Evolutionary conservation across 768 basidiomycete species (phyloP).

Genomic region (Tylopilus felleus): DNA sequence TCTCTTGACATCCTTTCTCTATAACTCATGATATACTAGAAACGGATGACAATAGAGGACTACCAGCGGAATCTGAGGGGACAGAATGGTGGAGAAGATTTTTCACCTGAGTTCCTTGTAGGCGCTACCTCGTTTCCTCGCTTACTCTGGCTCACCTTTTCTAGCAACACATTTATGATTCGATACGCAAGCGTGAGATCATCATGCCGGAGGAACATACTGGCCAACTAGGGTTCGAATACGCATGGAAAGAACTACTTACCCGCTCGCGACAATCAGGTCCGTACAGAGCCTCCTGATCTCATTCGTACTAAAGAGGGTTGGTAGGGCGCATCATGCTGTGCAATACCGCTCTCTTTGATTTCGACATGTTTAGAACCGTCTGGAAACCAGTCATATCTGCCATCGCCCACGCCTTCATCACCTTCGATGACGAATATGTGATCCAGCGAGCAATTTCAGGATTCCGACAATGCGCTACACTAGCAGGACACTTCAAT

Average conservation of each 20-base stretch:
- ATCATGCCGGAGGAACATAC: conserved; percentile 97
- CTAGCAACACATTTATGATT: conserved; percentile 89
- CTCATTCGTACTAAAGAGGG: conserved; percentile 36
- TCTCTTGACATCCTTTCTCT: neutral
- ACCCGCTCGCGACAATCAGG: conserved; percentile 78
- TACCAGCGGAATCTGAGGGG: conserved; percentile 90
- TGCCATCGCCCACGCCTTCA: conserved; percentile 94
- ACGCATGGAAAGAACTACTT: conserved; percentile 96
- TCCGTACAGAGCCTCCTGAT: conserved; percentile 30
- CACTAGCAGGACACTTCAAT: conserved; percentile 82
- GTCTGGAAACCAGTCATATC: conserved; percentile 92
- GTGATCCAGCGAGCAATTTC: conserved; percentile 92
- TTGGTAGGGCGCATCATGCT: conserved; percentile 52
- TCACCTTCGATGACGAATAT: conserved; percentile 94
- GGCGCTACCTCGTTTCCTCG: conserved; percentile 16
- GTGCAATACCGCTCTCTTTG: conserved; percentile 78
- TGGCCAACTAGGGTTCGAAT: conserved; percentile 95
- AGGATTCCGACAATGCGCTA: conserved; percentile 96
- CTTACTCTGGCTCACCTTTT: conserved; percentile 7
- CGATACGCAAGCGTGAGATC: conserved; percentile 91
- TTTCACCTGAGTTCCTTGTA: conserved; percentile 83
- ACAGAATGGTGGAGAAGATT: conserved; percentile 83
- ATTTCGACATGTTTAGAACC: conserved; percentile 90
- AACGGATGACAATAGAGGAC: conserved; percentile 96
- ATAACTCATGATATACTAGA: conserved; percentile 43